Conservation (phyloP, 805 yeast genomes). For the Candida saitoana region DNA sequence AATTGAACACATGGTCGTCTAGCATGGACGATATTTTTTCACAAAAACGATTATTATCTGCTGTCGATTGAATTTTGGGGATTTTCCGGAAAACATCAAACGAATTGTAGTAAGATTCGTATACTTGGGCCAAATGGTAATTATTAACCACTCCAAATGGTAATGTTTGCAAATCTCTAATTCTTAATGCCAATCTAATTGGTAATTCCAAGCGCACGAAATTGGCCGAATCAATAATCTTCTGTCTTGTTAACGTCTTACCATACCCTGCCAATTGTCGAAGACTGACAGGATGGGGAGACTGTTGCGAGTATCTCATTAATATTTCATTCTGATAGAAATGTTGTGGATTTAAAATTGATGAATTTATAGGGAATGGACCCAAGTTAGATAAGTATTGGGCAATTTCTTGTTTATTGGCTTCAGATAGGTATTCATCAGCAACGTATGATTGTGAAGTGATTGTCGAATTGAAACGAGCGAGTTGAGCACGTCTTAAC, state of each 20-base stretch:
- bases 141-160: constrained; percentile 85
- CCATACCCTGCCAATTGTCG: constrained; percentile 90
- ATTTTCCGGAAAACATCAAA: constrained; percentile 80
- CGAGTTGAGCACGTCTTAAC: not conserved
- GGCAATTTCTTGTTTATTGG: constrained; percentile 26
- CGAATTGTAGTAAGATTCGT: constrained; percentile 83
- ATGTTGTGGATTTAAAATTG: constrained; percentile 57
- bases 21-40: constrained; percentile 57
- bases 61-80: constrained; percentile 60
- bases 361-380: constrained; percentile 40
- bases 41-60: constrained; percentile 75
- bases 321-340: constrained; percentile 79
- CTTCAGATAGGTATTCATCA: constrained; percentile 31
- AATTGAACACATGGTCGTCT: constrained; percentile 73
- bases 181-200: constrained; percentile 74
- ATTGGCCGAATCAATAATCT: constrained; percentile 77
- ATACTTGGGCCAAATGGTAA: constrained; percentile 80
- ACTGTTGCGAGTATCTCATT: constrained; percentile 54
- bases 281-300: constrained; percentile 88
- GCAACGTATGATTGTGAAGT: constrained; percentile 29
- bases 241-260: constrained; percentile 66
- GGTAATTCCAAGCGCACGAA: constrained; percentile 86
- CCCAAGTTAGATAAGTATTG: constrained; percentile 32
- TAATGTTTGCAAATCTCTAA: constrained; percentile 71
- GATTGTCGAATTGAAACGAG: constrained; percentile 11